phyloP scores from a whole-genome alignment of 2,329 filamentous ascomycete species.

The Didymella keratinophila region DNA sequence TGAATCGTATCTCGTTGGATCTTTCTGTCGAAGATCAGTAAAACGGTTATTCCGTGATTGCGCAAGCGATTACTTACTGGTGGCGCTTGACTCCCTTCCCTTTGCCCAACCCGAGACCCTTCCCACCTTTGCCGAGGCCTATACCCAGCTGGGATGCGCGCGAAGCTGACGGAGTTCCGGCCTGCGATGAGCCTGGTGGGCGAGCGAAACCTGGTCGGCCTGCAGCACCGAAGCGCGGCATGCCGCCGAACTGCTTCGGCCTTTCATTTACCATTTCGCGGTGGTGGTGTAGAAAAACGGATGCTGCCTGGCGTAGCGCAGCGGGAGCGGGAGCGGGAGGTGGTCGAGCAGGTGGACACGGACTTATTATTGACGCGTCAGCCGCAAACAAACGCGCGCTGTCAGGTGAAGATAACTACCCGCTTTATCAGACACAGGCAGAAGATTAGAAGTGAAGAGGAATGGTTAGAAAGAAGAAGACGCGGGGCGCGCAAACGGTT shows the following conservation, averaged over 20 bases:
- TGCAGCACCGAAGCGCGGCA: conserved; percentile 19
- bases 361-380: conserved; percentile 19
- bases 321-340: not conserved
- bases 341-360: not conserved
- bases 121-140: conserved; percentile 30
- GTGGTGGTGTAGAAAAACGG: conserved; percentile 8
- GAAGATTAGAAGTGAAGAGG: not conserved
- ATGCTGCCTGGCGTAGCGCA: conserved; percentile 1
- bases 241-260: conserved; percentile 16
- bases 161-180: conserved; percentile 8
- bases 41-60: not conserved
- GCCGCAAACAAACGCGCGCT: conserved; percentile 9
- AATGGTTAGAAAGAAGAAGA: not conserved
- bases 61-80: conserved; percentile 25
- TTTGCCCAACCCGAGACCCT: conserved; percentile 30
- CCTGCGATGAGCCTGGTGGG: not conserved
- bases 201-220: conserved; percentile 10
- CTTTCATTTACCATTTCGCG: conserved; percentile 12
- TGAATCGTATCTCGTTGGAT: conserved; percentile 44
- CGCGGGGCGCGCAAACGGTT: not conserved
- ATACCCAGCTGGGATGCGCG: conserved; percentile 27
- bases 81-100: conserved; percentile 35
- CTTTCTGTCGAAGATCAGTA: conserved; percentile 35
- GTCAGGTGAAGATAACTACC: conserved; percentile 24
- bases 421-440: conserved; percentile 4